Evolutionary conservation across 1,284 basidiomycete species (phyloP), one percentile per base, ranked within the genome.

Genomic region (Irpex sp.): DNA sequence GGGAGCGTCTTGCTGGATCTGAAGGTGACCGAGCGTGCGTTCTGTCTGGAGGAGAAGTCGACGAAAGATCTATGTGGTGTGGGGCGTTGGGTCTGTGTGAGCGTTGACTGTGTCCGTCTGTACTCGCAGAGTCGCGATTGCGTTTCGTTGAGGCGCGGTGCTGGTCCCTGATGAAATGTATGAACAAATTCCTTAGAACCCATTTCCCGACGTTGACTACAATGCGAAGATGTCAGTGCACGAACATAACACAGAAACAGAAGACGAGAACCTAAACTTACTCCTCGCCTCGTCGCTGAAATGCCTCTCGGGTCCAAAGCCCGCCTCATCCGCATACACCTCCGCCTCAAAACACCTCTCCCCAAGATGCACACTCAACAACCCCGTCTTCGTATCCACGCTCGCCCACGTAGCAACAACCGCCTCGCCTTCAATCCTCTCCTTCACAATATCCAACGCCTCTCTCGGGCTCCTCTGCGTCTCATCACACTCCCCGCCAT

Each of bases 341-440:
- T 99, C 97, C 9, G 93, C 93, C 63, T 98, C 95, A 72, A 98
- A 98, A 66, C 90, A 93, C 55, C 83, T 78, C 67, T 97, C 93
- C 60, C 86, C 91, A 49, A 99, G 71, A 75, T 98, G 94, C 3
- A 99, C 86, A 0, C 89, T 90, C 63, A 99, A 79, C 37, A 93
- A 84, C 2, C 96, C 96, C 18, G 89, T 88, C 73, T 92, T 90
- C 5, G 94, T 96, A 73, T 98, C 96, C 23, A 93, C 88, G 18
- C 82, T 84, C 57, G 91, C 91, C 97, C 97, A 99, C 4, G 87
- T 79, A 18, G 87, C 78, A 4, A 94, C 87, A 35, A 91, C 86
- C 0, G 91, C 94, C 73, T 98, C 91, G 14, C 96, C 96, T 72
- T 99, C 96, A 48, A 99, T 91, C 35, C 93, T 78, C 67, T 91